Conservation (phyloP, 495 filamentous ascomycete species). For the Astrothelium subdiscretum region DNA sequence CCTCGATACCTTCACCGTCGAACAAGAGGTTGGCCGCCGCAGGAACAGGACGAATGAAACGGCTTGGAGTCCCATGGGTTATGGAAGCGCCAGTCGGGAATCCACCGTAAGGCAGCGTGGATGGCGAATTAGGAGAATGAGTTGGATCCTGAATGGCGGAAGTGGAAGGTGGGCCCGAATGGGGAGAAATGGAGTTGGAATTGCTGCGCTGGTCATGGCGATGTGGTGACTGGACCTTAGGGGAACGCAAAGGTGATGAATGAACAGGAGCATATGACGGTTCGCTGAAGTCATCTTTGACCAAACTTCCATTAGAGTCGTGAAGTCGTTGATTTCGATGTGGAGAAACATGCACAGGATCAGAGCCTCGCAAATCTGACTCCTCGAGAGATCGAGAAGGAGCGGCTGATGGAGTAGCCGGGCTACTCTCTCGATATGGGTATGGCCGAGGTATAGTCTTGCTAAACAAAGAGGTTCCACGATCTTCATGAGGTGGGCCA, state of each 20-base stretch:
- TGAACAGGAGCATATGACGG: not conserved
- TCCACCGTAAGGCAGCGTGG: constrained; percentile 6
- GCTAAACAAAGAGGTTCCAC: not conserved
- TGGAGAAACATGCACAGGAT: not conserved
- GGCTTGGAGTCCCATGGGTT: constrained; percentile 15
- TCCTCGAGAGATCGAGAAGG: not conserved
- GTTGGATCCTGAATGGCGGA: not conserved
- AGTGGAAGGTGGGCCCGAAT: not conserved
- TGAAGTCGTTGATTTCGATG: not conserved
- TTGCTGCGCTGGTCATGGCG: not conserved
- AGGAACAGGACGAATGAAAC: constrained; percentile 12
- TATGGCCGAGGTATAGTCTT: not conserved
- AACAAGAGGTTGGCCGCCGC: not conserved
- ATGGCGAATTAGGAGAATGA: not conserved
- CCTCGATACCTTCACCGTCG: constrained; percentile 4
- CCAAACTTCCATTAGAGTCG: not conserved
- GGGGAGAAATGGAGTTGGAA: not conserved
- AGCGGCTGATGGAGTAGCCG: not conserved
- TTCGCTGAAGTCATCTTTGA: not conserved
- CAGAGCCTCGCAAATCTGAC: not conserved
- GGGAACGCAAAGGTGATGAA: not conserved
- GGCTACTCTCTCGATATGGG: not conserved
- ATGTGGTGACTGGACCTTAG: not conserved
- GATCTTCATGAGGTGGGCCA: not conserved
- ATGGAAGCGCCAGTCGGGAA: constrained; percentile 19